phyloP scores from a whole-genome alignment of 2,329 filamentous ascomycete genomes.

The Colletotrichum sidae region DNA sequence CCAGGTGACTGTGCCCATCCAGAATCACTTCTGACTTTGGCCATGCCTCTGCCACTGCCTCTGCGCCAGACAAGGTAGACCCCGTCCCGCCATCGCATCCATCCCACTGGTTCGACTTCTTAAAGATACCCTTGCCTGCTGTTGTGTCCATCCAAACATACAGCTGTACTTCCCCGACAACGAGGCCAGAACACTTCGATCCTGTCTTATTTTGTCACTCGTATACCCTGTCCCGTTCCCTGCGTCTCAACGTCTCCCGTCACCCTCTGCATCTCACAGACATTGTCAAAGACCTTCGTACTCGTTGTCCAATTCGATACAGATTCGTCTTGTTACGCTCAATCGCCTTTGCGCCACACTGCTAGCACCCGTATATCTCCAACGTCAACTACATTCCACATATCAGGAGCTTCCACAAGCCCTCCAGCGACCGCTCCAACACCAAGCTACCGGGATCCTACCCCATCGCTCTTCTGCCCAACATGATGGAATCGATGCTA shows the following conservation, averaged over 20 bases:
- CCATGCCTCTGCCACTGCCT: constrained; percentile 4
- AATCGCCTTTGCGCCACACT: constrained; percentile 2
- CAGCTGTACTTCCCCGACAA: constrained; percentile 34
- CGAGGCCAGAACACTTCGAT: constrained; percentile 13
- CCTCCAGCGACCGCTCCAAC: neutral
- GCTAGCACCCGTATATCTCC: neutral
- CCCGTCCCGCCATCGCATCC: neutral
- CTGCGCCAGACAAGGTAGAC: neutral
- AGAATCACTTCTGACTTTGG: neutral
- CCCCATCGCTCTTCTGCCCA: constrained; percentile 18
- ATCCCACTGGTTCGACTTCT: constrained; percentile 22
- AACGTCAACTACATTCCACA: constrained; percentile 10
- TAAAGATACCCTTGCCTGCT: constrained; percentile 34
- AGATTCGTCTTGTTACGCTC: neutral
- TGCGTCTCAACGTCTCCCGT: neutral
- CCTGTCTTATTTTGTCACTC: constrained; percentile 26
- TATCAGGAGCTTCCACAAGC: neutral
- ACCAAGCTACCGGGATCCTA: neutral
- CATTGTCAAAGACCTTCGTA: constrained; percentile 2
- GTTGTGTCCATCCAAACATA: neutral
- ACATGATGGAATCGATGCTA: constrained; percentile 53
- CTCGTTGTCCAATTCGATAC: too few relatives aligned
- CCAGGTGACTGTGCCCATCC: neutral
- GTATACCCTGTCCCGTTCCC: constrained; percentile 23
- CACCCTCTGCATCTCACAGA: constrained; percentile 11